Evolutionary conservation across 1,284 basidiomycete genomes (phyloP), one percentile per base, ranked within the genome.

Genomic region (Somion occarium): DNA sequence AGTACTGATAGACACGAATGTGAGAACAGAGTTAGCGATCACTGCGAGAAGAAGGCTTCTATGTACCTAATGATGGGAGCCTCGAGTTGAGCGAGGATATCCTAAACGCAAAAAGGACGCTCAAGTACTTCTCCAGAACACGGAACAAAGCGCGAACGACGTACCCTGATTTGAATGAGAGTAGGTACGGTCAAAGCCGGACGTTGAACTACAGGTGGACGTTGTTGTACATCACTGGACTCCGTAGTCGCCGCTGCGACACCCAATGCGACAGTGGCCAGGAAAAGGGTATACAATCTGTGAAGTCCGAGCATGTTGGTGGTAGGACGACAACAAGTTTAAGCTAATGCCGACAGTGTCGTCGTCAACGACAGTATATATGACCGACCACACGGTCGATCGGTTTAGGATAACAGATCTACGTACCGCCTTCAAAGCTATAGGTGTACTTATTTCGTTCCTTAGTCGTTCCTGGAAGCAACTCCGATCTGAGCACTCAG

Each of bases 11-110:
- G 5, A 39, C 5, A 11, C 5, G 22, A 15, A 46, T 18, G 42
- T 43, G 11, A n/a, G n/a, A n/a, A n/a, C n/a, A n/a, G n/a, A n/a
- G n/a, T n/a, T n/a, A n/a, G n/a, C n/a, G n/a, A n/a, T n/a, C n/a
- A n/a, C n/a, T n/a, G n/a, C n/a, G n/a, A n/a, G n/a, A n/a, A n/a
- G n/a, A n/a, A n/a, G n/a, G n/a, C n/a, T n/a, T n/a, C 2, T 38
- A 47, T 44, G 20, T 22, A 53, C 53, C 54, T 57, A 25, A 60
- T 49, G 38, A 60, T 60, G 24, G 58, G 53, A 19, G 55, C 53
- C 37, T 58, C 55, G 19, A 60, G 48, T 20, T 55, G 48, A 24
- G 55, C 47, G 22, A 60, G 58, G 38, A 60, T 60, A 23, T 56
- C 50, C 56, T 57, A 30, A 2, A n/a, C 2, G 37, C n/a, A 47